A percentile compares a stretch with the other conserved stretches of the same genome.
These are phyloP conservation scores for Boletellus sp. DNA, from an alignment of 1,284 basidiomycete genomes.

Conservation along the genomic window DNA sequence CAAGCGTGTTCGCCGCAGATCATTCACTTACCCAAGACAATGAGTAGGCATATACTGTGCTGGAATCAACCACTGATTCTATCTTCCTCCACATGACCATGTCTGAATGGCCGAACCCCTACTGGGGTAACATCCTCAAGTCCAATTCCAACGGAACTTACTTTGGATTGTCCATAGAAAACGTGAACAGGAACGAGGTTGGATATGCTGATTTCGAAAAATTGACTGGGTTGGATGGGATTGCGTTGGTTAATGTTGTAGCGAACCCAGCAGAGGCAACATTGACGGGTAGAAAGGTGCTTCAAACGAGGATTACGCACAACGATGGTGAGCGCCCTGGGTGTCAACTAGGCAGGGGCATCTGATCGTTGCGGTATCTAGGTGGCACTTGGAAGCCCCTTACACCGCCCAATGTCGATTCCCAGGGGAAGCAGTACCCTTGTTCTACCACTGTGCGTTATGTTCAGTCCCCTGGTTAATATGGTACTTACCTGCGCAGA, in stretches of 20 bases:
- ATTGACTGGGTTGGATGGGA: constrained; percentile 93
- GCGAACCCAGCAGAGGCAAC: constrained; percentile 76
- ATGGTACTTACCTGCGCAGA: constrained; percentile 39
- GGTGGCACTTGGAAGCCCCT: constrained; percentile 87
- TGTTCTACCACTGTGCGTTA: constrained; percentile 64
- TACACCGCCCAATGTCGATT: constrained; percentile 73
- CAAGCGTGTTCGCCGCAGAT: background rate
- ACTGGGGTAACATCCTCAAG: constrained; percentile 92
- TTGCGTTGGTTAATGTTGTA: constrained; percentile 91
- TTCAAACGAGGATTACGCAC: constrained; percentile 90
- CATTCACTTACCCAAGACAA: constrained; percentile 1
- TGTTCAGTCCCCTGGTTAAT: background rate
- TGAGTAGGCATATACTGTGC: constrained; percentile 81
- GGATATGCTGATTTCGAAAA: constrained; percentile 99
- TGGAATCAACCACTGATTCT: constrained; percentile 90
- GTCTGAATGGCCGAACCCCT: constrained; percentile 68
- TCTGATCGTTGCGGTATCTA: constrained; percentile 26
- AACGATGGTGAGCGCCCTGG: constrained; percentile 73
- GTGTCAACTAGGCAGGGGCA: background rate
- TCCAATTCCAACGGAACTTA: constrained; percentile 99
- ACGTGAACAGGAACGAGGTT: constrained; percentile 83
- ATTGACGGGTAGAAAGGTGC: constrained; percentile 69
- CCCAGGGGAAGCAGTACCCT: constrained; percentile 69
- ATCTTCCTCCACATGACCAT: constrained; percentile 97
- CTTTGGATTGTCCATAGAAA: constrained; percentile 81